Evolutionary conservation across 176 grass and related monocot species (phyloP), one percentile per base, ranked within the genome.

Genomic region (Raddia guianensis): DNA sequence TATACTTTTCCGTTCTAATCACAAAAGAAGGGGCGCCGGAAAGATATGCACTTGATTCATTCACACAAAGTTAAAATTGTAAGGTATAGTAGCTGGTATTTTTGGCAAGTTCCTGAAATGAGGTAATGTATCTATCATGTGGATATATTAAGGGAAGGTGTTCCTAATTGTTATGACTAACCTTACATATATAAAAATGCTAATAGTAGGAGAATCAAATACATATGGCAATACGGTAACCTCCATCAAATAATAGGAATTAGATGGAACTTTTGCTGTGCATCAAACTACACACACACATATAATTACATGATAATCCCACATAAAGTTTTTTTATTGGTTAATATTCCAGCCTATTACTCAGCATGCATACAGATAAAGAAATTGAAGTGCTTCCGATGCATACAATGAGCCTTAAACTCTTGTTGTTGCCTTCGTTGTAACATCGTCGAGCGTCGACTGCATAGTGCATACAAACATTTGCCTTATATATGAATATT

Each of bases 191-290:
- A 21, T 14, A 63, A 13, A 21, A 63, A 5, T 63, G 10, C 60
- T 63, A 63, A 63, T 65, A 65, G 62, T 40, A 40, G 62, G 62
- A 65, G 34, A 65, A 37, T 32, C 62, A 40, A 40, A 64, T 15
- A 65, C 6, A 65, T 40, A 37, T 65, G 62, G 5, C 40, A 14
- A 35, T 33, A 37, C 3, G 60, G 32, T 34, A 63, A 63, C 12
- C 33, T 63, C 12, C 9, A 27, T 9, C 9, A 52, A 63, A 34
- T 34, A 0, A 63, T 40, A 27, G 27, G 27, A 27, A 27, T 27
- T 27, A 27, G 27, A 27, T 27, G 27, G 27, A 27, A 27, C 27
- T 27, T 27, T 27, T 27, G 27, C 27, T 27, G 27, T 27, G 27
- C 27, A 27, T 27, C 27, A 27, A 27, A 27, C 27, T 27, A 27